A percentile compares a stretch with the other conserved stretches of the same genome.
phyloP scores from a whole-genome alignment of 139 green algal genomes.

The Coelastrella sp. region DNA sequence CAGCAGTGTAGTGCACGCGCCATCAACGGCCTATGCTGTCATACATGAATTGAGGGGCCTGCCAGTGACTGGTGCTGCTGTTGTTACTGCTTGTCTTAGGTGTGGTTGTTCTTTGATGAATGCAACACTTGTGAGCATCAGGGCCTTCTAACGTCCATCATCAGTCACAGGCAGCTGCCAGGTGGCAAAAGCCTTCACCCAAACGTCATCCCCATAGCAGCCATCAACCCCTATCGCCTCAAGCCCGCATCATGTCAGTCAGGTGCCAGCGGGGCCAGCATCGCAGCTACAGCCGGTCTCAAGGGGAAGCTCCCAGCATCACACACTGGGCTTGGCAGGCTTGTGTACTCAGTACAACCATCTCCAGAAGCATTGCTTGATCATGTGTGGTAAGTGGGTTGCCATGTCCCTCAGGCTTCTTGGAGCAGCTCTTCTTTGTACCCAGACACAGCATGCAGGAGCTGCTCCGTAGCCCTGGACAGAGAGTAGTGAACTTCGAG shows the following conservation, averaged over 20 bases:
- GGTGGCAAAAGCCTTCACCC: slow-evolving; percentile 2
- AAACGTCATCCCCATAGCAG: slow-evolving; percentile 43
- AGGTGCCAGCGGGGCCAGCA: not conserved
- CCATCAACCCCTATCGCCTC: slow-evolving; percentile 54
- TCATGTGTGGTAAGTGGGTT: slow-evolving; percentile 48
- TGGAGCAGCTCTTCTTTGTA: too few relatives aligned
- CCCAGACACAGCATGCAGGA: too few relatives aligned
- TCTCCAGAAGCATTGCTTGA: slow-evolving; percentile 55
- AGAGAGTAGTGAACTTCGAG: too few relatives aligned
- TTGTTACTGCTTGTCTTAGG: too few relatives aligned
- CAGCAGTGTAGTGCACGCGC: too few relatives aligned
- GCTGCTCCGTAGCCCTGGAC: too few relatives aligned
- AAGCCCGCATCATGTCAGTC: not conserved
- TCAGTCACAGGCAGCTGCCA: slow-evolving; percentile 34
- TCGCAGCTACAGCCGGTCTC: slow-evolving; percentile 17
- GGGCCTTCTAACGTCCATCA: slow-evolving; percentile 23
- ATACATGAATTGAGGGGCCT: too few relatives aligned
- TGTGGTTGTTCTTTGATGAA: slow-evolving; percentile 52
- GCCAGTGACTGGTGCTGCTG: too few relatives aligned
- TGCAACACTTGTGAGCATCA: slow-evolving; percentile 45
- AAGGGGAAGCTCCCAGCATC: not conserved
- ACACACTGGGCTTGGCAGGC: not conserved
- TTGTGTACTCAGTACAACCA: slow-evolving; percentile 55
- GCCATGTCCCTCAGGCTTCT: too few relatives aligned
- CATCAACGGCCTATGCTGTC: too few relatives aligned